A percentile compares a stretch with the other conserved stretches of the same genome.
phyloP scores from a whole-genome alignment of 768 basidiomycete species.

The Hericium alpestre region DNA sequence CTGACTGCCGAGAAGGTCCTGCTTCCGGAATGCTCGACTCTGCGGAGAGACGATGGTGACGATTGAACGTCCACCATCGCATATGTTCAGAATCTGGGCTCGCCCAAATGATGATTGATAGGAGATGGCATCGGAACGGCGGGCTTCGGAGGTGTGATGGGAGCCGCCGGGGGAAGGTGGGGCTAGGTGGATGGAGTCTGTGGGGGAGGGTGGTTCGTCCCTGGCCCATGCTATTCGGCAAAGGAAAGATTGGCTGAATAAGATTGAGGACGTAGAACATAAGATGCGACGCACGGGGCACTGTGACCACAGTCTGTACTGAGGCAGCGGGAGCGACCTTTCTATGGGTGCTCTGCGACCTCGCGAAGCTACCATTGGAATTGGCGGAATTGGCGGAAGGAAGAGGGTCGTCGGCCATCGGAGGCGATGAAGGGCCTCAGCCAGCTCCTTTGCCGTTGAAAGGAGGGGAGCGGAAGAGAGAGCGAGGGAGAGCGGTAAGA shows the following conservation, averaged over 20 bases:
- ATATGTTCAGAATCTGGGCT: slow-evolving; percentile 16
- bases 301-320: slow-evolving; percentile 40
- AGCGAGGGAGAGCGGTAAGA: no score
- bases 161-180: slow-evolving; percentile 19
- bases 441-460: no score
- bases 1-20: not conserved
- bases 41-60: slow-evolving; percentile 22
- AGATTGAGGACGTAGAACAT: not conserved
- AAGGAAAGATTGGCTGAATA: not conserved
- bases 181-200: slow-evolving; percentile 30
- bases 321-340: slow-evolving; percentile 15
- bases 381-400: not conserved
- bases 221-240: slow-evolving; percentile 61
- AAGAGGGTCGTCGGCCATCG: slow-evolving; percentile 1
- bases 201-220: slow-evolving; percentile 74
- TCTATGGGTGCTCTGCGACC: slow-evolving; percentile 15
- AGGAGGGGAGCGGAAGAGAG: no score
- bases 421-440: not conserved
- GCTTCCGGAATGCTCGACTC: not conserved
- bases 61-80: slow-evolving; percentile 70
- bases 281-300: slow-evolving; percentile 46
- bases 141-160: slow-evolving; percentile 26
- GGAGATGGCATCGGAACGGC: slow-evolving; percentile 44
- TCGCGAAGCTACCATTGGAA: not conserved
- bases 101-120: slow-evolving; percentile 32